Base-by-base conservation (phyloP, 2,329 filamentous ascomycete species). In the Calonectria leucothoes region DNA sequence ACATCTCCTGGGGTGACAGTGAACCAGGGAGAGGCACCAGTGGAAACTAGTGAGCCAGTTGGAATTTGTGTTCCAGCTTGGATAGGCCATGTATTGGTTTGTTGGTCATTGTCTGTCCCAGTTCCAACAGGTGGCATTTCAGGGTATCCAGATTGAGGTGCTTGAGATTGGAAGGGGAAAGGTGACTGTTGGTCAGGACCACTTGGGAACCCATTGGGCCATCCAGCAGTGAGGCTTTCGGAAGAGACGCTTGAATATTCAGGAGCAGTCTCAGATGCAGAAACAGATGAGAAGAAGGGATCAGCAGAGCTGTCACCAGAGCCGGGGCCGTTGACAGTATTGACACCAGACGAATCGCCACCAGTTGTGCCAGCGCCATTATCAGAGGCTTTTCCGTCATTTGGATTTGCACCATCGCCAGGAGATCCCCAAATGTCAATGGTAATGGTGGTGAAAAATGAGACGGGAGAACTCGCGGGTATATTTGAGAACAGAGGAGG, bases 391-490 rank as follows among this genome's bases (percentile, higher is more conserved):
- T 48, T 31, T 33, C 23, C 70, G 49, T 61, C 33, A 11, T 23
- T 72, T 70, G 75, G 65, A 20, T 66, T 75, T 15, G 63, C 33
- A 42, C 61, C 74, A 23, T 71, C 70, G 15, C 75, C 73, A 29
- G 63, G 67, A 59, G 75, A 64, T 12, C 78, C 81, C 82, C 82
- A 85, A 35, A 84, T 78, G 61, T 84, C 82, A 69, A 85, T 77
- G 14, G 83, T 85, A 42, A 85, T 37, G 17, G 83, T 85, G 10
- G 83, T 85, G 73, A 84, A 84, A 6, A 79, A 78, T 6, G 80
- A 74, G 11, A 81, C 76, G 42, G 75, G 71, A 39, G 80, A 67
- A 12, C 68, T 75, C 1, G 52, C 71, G 33, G 69, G 52, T 45
- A 74, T 17, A 10, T 67, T 48, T 10, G 79, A 70, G 51, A 77